These are phyloP conservation scores for Zygosaccharomyces rouxii DNA, from an alignment of 805 yeast species.

Conservation along the genomic window DNA sequence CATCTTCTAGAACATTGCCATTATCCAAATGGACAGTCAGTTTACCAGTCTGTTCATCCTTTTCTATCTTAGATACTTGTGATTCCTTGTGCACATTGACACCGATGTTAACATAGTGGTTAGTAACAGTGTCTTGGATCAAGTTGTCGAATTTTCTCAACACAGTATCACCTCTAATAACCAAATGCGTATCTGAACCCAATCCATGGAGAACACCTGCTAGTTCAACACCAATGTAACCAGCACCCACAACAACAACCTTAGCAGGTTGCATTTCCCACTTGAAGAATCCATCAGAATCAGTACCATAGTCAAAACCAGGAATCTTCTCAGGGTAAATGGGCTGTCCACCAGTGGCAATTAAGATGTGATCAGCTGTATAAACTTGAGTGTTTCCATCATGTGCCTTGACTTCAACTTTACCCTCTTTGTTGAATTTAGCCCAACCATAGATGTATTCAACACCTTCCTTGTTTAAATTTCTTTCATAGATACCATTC, in stretches of 20 bases:
- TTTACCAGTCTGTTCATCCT: constrained; percentile 44
- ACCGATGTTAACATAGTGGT: constrained; percentile 75
- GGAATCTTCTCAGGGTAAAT: constrained; percentile 59
- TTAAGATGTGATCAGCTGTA: constrained; percentile 76
- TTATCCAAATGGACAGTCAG: constrained; percentile 44
- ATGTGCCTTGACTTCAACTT: constrained; percentile 69
- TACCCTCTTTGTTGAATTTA: constrained; percentile 60
- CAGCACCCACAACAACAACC: constrained; percentile 96
- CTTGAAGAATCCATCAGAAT: constrained; percentile 88
- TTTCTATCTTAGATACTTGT: constrained; percentile 46
- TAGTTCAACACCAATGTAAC: constrained; percentile 93
- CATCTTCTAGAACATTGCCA: constrained; percentile 51
- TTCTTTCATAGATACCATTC: constrained; percentile 90
- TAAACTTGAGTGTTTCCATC: constrained; percentile 57
- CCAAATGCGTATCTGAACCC: constrained; percentile 79
- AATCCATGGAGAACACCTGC: constrained; percentile 91
- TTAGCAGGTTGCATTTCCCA: constrained; percentile 79
- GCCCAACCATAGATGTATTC: constrained; percentile 87
- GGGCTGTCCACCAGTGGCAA: constrained; percentile 94
- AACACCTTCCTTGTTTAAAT: constrained; percentile 83
- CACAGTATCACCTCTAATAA: constrained; percentile 88
- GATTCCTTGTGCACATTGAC: constrained; percentile 71
- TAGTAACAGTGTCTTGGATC: constrained; percentile 75
- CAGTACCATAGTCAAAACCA: constrained; percentile 79
- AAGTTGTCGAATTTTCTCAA: constrained; percentile 81